Evolutionary conservation across 2,329 filamentous ascomycete species (phyloP), one percentile per base, ranked within the genome.

Genomic region (Stagonosporopsis rhizophila): DNA sequence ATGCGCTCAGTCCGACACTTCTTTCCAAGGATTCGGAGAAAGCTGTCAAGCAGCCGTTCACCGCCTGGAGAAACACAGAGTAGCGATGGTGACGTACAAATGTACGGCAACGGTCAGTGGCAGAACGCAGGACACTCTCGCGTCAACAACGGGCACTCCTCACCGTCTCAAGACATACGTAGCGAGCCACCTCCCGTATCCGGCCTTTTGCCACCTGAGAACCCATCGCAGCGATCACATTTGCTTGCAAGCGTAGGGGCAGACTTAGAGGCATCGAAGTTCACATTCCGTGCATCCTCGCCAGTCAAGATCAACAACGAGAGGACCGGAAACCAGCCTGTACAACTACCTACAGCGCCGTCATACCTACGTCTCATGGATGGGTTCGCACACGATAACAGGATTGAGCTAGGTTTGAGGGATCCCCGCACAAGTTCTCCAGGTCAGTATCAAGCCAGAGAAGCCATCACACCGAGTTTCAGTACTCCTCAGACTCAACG

Each of bases 331-430:
- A 38, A 56, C 9, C 50, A 44, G 15, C 30, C 56, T 12, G 51
- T 53, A 8, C 56, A 57, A 20, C 39, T 70, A 11, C 66, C 68
- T 15, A 58, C 41, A 12, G 68, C 64, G 25, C 66, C 59, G 4
- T 75, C 72, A 1, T 75, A 75, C 35, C 66, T 73, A 12, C 65
- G 58, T 20, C 61, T 75, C 1, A 68, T 75, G 64, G 72, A 75
- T 52, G 64, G 60, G 0, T 52, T 75, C 7, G 67, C 65, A 12
- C 48, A 40, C 15, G 65, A 70, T 19, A 58, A 46, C 11, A 61
- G 54, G 6, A 48, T 73, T 7, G 61, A 75, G 8, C 35, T 74
- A 2, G 65, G 62, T 1, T 50, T 74, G 6, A 66, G 61, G 34
- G 71, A 74, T 44, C 71, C 72, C n/a, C 66, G 71, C 25, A 27